Base-by-base conservation (phyloP, 163 green algal species). In the Volvox carteri region DNA sequence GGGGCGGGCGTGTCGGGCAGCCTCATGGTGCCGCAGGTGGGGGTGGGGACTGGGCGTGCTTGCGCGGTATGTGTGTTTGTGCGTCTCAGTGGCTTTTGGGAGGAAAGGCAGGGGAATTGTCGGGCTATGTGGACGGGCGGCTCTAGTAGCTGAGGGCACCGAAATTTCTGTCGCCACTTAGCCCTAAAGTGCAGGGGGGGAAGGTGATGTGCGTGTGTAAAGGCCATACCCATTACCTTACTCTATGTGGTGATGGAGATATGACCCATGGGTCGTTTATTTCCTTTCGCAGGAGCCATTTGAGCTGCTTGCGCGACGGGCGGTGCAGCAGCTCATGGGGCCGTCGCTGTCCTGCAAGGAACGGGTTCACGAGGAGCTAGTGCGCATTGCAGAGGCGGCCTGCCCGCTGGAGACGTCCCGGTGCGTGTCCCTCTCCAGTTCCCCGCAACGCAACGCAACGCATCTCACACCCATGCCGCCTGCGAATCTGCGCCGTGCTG, bases 281-380 rank as follows among this genome's bases (percentile, higher is more conserved):
- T n/a, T n/a, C n/a, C n/a, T n/a, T n/a, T n/a, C 44, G 5, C 96
- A 99, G 91, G 98, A 98, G 75, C 98, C 98, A 0, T 99, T 99
- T 93, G 97, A 99, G 95, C 91, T 99, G 89, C 93, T 99, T 56
- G 96, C 98, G 37, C 93, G 97, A 11, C 92, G 96, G 14, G 94
- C 95, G 16, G 97, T 99, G 77, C 88, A 92, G 42, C 93, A 93
- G 12, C 94, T 99, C 76, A 94, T 97, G 76, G 85, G 95, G 7
- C 96, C 97, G 21, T 91, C 94, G 18, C 94, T 93, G 23, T 92
- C 97, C 74, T 99, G 95, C 93, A 97, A 98, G 90, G 94, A 98
- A n/a, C 94, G 97, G 70, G 97, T 99, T 41, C 95, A 99, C 86
- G 93, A 96, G 37, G 98, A 99, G 93, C 95, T 99, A 78, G 91